These are phyloP conservation scores for Sarcodon aspratus DNA, from an alignment of 768 basidiomycete genomes.

Conservation along the genomic window DNA sequence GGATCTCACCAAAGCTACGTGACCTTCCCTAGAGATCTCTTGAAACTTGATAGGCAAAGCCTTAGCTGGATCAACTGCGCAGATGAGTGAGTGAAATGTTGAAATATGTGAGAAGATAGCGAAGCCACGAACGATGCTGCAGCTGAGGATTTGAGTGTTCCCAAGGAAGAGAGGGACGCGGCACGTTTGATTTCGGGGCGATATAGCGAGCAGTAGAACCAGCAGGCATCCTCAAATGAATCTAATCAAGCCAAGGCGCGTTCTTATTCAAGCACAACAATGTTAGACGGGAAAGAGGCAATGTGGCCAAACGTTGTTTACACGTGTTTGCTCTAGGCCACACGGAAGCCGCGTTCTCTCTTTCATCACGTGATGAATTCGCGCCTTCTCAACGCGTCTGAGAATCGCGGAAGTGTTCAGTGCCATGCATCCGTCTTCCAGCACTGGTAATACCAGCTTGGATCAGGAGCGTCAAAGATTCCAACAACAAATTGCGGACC, in stretches of 20 bases:
- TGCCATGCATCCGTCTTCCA: too few species aligned
- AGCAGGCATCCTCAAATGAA: neutral
- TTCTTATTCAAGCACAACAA: too few species aligned
- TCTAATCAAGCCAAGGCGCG: neutral
- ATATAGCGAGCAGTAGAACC: neutral
- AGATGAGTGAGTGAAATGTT: neutral
- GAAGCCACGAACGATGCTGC: neutral
- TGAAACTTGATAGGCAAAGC: constrained; percentile 83
- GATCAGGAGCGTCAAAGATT: neutral
- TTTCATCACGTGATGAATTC: too few species aligned
- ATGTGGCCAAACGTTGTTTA: neutral
- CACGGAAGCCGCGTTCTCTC: neutral
- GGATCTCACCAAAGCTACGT: constrained; percentile 65
- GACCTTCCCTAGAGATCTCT: constrained; percentile 78
- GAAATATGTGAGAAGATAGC: neutral
- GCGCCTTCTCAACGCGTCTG: too few species aligned
- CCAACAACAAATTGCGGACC: constrained; percentile 22
- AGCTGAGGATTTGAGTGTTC: neutral
- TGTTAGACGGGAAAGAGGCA: neutral
- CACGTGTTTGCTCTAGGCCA: neutral
- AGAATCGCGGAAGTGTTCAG: too few species aligned
- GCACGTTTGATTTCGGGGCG: neutral
- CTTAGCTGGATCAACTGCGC: constrained; percentile 28
- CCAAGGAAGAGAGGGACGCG: neutral
- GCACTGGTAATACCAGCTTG: neutral